Evolutionary conservation across 495 filamentous ascomycete species (phyloP).

Genomic region (Geoglossum glabrum): DNA sequence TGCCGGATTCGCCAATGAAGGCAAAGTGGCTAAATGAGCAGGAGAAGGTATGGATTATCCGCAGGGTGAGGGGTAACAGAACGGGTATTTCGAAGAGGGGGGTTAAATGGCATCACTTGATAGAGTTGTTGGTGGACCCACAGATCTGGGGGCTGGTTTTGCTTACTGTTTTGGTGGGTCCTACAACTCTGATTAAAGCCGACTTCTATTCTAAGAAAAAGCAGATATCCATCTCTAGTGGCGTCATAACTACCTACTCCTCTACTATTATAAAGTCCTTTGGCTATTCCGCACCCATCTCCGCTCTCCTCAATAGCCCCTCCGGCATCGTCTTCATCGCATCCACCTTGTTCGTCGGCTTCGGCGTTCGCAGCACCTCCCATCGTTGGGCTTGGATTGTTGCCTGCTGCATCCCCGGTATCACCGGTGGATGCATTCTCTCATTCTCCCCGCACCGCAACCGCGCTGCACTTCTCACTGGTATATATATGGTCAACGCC

Average conservation of each 20-base stretch:
- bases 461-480: slow-evolving; percentile 32
- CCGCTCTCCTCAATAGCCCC: slow-evolving; percentile 44
- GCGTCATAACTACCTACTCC: slow-evolving; percentile 41
- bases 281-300: slow-evolving; percentile 30
- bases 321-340: slow-evolving; percentile 36
- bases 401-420: slow-evolving; percentile 23
- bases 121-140: slow-evolving; percentile 4
- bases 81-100: slow-evolving; percentile 5
- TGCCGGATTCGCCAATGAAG: slow-evolving; percentile 30
- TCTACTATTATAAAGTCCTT: slow-evolving; percentile 36
- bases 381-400: slow-evolving; percentile 32
- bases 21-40: slow-evolving; percentile 31
- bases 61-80: slow-evolving; percentile 18
- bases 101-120: slow-evolving; percentile 1
- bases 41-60: slow-evolving; percentile 19
- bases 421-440: slow-evolving; percentile 38
- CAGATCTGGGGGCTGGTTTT: slow-evolving; percentile 6
- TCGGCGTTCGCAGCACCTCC: slow-evolving; percentile 22
- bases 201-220: not conserved
- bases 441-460: slow-evolving; percentile 32
- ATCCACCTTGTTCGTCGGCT: slow-evolving; percentile 33
- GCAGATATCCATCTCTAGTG: slow-evolving; percentile 30
- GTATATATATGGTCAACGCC: slow-evolving; percentile 43
- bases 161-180: slow-evolving; percentile 4
- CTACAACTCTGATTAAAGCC: not conserved